These are phyloP conservation scores for Spathaspora sp. DNA, from an alignment of 805 yeast species.

Conservation along the genomic window DNA sequence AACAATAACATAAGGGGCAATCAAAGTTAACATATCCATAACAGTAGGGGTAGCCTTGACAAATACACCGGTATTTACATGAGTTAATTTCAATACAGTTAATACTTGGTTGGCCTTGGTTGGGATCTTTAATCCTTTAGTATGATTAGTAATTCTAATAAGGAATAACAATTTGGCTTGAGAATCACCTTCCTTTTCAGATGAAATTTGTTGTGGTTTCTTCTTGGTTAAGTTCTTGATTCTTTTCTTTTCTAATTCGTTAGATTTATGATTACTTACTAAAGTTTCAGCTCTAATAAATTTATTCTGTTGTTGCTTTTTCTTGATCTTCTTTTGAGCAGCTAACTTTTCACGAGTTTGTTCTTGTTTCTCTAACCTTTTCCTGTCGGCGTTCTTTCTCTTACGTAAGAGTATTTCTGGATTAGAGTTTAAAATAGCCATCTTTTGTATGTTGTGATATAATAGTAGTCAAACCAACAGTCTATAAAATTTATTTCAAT, in stretches of 20 bases:
- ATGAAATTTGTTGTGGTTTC: slow-evolving; percentile 52
- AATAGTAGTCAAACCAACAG: background rate
- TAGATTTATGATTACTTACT: slow-evolving; percentile 61
- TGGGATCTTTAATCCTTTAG: slow-evolving; percentile 60
- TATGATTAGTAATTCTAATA: slow-evolving; percentile 62
- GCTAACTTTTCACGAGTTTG: slow-evolving; percentile 50
- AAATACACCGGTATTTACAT: slow-evolving; percentile 67
- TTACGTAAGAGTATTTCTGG: slow-evolving; percentile 77
- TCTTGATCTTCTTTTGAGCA: slow-evolving; percentile 40
- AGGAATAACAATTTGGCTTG: slow-evolving; percentile 56
- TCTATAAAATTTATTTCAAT: background rate
- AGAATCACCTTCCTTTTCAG: slow-evolving; percentile 46
- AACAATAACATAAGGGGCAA: slow-evolving; percentile 69
- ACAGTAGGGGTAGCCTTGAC: slow-evolving; percentile 59
- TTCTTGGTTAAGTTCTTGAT: slow-evolving; percentile 57
- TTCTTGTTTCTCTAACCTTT: slow-evolving; percentile 71
- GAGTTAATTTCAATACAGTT: slow-evolving; percentile 55
- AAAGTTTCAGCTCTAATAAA: slow-evolving; percentile 74
- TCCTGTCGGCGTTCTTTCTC: slow-evolving; percentile 74
- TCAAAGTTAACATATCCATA: slow-evolving; percentile 59
- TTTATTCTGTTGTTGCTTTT: slow-evolving; percentile 43
- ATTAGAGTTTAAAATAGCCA: slow-evolving; percentile 57
- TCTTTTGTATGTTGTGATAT: slow-evolving; percentile 6
- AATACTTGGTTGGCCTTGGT: slow-evolving; percentile 58
- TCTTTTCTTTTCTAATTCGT: slow-evolving; percentile 66